Base-by-base conservation (phyloP, 2,329 filamentous ascomycete species). In the Metarhizium sp. region DNA sequence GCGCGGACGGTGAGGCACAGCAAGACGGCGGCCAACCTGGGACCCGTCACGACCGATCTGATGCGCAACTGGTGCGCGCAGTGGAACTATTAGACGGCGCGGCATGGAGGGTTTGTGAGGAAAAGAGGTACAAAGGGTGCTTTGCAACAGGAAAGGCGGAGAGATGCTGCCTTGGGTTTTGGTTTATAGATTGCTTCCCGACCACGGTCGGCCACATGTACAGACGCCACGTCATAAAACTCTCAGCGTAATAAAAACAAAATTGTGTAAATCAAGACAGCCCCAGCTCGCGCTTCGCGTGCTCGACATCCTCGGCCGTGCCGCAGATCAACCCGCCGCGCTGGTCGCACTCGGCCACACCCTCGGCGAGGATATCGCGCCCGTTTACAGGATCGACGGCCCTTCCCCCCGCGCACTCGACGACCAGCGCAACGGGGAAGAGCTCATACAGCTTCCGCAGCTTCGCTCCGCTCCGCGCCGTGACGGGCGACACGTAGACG, bases 381-480 rank as follows among this genome's bases (percentile, higher is more conserved):
- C 77, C 77, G 16, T 71, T 66, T 0, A 56, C 64, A 0, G 79
- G 73, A 58, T 84, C 79, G 0, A 84, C 63, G 0, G 82, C 82
- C 52, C 62, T 66, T 0, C 82, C 82, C 0, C 81, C 81, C 0
- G 79, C 81, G 57, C 80, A 83, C 66, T 85, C 82, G 1, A 85
- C 59, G 2, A 85, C 66, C 30, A 86, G 66, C 0, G 81, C 82
- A n/a, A 86, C 66, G 1, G 82, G 82, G 50, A 74, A 75, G 20
- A 86, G 62, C 67, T 86, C 82, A 57, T 81, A 86, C 32, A 85
- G 65, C 6, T 77, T 68, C 38, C 82, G 70, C 57, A 86, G 65
- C 71, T 86, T 86, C 0, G 82, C 79, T 59, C 71, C 71, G 61
- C 75, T 80, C 10, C 63, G 63, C 0, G 59, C 63, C 1, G 79